These are phyloP conservation scores for Peltaster fructicola DNA, from an alignment of 2,329 filamentous ascomycete species.

Conservation along the genomic window DNA sequence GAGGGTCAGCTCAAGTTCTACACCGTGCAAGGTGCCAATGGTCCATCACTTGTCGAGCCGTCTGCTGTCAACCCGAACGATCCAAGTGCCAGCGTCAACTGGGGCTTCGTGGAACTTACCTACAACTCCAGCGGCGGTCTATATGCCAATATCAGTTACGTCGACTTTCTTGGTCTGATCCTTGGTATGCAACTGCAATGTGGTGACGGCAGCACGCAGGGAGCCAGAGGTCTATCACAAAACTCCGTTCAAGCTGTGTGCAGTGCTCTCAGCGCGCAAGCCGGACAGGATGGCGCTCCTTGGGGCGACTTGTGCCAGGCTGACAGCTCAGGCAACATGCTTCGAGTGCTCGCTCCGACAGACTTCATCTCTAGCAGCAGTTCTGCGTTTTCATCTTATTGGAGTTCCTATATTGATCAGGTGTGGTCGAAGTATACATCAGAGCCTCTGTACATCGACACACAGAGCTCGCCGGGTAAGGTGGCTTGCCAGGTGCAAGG, in stretches of 20 bases:
- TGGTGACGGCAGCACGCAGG: slow-evolving; percentile 25
- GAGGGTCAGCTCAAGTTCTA: slow-evolving; percentile 27
- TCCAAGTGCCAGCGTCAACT: slow-evolving; percentile 24
- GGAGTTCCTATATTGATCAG: slow-evolving; percentile 30
- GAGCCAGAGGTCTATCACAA: slow-evolving; percentile 40
- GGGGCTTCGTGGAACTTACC: slow-evolving; percentile 29
- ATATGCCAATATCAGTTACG: slow-evolving; percentile 23
- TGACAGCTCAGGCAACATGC: slow-evolving; percentile 16
- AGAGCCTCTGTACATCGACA: slow-evolving; percentile 40
- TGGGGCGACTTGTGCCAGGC: slow-evolving; percentile 45
- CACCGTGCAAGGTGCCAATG: slow-evolving; percentile 19
- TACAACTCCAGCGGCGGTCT: slow-evolving; percentile 26
- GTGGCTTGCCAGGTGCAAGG: slow-evolving; percentile 31
- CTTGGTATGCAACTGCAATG: slow-evolving; percentile 37
- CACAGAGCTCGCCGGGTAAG: slow-evolving; percentile 40
- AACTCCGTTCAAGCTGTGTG: slow-evolving; percentile 41
- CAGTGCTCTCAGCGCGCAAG: slow-evolving; percentile 35
- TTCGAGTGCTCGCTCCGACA: slow-evolving; percentile 25
- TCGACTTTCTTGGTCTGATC: slow-evolving; percentile 23
- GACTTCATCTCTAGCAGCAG: slow-evolving; percentile 26
- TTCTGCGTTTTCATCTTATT: slow-evolving; percentile 32
- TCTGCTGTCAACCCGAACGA: slow-evolving; percentile 24
- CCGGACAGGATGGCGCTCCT: slow-evolving; percentile 34
- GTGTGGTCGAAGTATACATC: slow-evolving; percentile 33
- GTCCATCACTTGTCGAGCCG: slow-evolving; percentile 30